Evolutionary conservation across 2,329 filamentous ascomycete species (phyloP).

Genomic region (Anthostomella pinea): DNA sequence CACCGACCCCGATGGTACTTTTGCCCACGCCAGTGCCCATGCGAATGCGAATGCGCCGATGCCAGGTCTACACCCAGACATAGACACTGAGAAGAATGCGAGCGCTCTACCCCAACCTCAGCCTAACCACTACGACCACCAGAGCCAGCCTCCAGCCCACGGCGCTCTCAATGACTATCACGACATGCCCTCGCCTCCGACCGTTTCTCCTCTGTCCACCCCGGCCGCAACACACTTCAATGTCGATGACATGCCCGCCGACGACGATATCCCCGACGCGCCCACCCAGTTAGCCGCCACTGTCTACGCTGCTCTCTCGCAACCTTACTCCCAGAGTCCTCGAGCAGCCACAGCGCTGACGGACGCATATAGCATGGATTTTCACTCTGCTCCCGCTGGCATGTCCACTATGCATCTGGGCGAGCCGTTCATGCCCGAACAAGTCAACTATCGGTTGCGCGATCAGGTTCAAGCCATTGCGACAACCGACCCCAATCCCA

Average conservation of each 20-base stretch:
- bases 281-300: conserved; percentile 17
- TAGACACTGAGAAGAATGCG: neutral
- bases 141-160: neutral
- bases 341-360: too few species aligned
- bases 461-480: conserved; percentile 31
- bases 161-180: conserved; percentile 13
- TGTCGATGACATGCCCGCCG: conserved; percentile 26
- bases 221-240: conserved; percentile 32
- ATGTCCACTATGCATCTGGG: too few species aligned
- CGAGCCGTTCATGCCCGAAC: conserved; percentile 13
- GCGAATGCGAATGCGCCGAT: conserved; percentile 21
- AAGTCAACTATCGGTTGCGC: conserved; percentile 10
- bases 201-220: conserved; percentile 35
- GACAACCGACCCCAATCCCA: conserved; percentile 31
- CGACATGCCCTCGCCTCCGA: conserved; percentile 32
- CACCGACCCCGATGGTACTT: conserved; percentile 5
- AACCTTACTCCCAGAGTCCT: too few species aligned
- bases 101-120: neutral
- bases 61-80: conserved; percentile 1
- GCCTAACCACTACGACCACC: conserved; percentile 4
- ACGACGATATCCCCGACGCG: conserved; percentile 24
- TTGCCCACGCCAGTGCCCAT: too few species aligned
- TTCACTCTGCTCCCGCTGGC: neutral
- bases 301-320: conserved; percentile 8
- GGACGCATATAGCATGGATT: too few species aligned